Evolutionary conservation across 352 stramenopile species (phyloP), one percentile per base, ranked within the genome.

Genomic region (Phytophthora kernoviae): DNA sequence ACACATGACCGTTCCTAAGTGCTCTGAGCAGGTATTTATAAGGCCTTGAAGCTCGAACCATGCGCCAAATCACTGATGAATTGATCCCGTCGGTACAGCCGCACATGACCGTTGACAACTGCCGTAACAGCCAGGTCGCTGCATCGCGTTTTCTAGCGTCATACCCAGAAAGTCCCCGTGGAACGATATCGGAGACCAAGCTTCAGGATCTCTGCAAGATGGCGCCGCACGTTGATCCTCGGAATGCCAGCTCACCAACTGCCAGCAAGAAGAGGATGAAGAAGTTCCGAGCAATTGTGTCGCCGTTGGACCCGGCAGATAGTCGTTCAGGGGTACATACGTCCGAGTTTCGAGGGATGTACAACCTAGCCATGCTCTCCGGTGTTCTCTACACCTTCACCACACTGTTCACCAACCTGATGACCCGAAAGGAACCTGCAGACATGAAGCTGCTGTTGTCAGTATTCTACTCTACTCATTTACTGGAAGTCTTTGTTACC

Each of bases 281-380:
- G 62, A 80, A 84, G 56, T 90, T 91, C 43, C 56, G 68, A 9
- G 64, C 70, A 21, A 78, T 75, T 14, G 77, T 90, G 45, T 93
- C 84, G 21, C 81, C 78, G 11, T 22, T 93, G 37, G 81, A 93
- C 45, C 81, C 79, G 4, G 81, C 84, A 5, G 84, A 93, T 61
- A 48, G 62, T 34, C 84, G 79, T 48, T 87, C 77, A 1, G 76
- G 71, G n/a, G 78, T 93, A 27, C 78, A 91, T 73, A 79, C 70
- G 63, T 90, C 79, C 66, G 79, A 91, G 58, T 93, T 93, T 48
- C 79, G 81, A 15, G 81, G 80, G 4, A 75, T 90, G 54, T 93
- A 90, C 79, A 90, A 93, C 64, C 49, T 93, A 21, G 79, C 81
- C 22, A 81, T 90, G 60, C 76, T 93, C 54, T 56, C 73, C 10